A percentile compares a stretch with the other conserved stretches of the same genome.
Conservation (phyloP, 164 flowering plant genomes). For the Stephania japonica region DNA sequence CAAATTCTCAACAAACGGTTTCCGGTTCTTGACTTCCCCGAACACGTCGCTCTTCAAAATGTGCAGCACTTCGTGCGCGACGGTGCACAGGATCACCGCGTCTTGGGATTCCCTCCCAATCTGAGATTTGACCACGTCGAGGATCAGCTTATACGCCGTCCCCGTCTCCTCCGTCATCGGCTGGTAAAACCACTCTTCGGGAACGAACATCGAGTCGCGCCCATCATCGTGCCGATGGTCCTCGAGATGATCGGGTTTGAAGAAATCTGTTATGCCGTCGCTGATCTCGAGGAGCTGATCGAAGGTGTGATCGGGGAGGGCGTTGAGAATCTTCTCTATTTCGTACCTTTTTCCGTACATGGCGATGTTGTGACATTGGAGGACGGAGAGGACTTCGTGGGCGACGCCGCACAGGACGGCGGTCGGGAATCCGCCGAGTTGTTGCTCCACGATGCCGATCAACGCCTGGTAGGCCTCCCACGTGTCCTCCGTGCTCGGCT, state of each 20-base stretch:
- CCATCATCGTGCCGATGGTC: background rate
- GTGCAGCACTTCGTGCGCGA: background rate
- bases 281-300: background rate
- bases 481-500: slow-evolving; percentile 8
- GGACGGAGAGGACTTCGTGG: slow-evolving; percentile 7
- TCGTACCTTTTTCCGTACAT: background rate
- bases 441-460: background rate
- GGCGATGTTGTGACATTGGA: slow-evolving; percentile 1
- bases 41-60: slow-evolving; percentile 5
- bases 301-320: slow-evolving; percentile 1
- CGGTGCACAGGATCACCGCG: background rate
- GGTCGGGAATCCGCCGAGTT: background rate
- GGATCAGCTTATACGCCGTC: background rate
- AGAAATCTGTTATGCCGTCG: slow-evolving; percentile 7
- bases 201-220: background rate
- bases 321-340: slow-evolving; percentile 1
- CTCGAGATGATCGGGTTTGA: background rate
- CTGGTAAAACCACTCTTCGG: slow-evolving; percentile 8
- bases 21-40: background rate
- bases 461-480: slow-evolving; percentile 12
- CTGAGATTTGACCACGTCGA: background rate
- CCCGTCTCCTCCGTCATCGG: background rate
- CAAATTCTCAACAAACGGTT: background rate
- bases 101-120: background rate
- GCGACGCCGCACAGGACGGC: background rate